phyloP scores from a whole-genome alignment of 176 grass and related monocot species.

The Elymus sibiricus region DNA sequence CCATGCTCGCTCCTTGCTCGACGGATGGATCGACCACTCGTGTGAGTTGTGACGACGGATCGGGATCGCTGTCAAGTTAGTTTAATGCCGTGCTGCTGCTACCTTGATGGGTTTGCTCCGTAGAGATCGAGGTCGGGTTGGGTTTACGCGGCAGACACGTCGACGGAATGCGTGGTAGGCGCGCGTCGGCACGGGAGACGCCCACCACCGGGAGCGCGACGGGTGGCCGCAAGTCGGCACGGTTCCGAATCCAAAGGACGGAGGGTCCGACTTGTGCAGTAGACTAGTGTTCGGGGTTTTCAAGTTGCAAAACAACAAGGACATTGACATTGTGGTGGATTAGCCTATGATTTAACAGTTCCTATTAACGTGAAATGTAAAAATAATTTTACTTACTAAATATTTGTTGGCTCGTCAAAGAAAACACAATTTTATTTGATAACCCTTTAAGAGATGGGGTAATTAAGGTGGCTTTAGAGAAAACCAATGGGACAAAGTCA shows the following conservation, averaged over 20 bases:
- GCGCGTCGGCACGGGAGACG: slow-evolving; percentile 10
- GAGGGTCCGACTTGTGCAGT: background rate
- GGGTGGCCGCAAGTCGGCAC: background rate
- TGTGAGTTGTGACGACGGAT: too few relatives aligned
- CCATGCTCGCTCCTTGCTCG: slow-evolving; percentile 11
- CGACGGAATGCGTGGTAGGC: background rate
- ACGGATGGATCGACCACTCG: too few relatives aligned
- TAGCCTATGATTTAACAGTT: too few relatives aligned
- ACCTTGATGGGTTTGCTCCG: background rate
- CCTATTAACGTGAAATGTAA: too few relatives aligned
- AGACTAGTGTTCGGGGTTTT: background rate
- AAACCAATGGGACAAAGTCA: too few relatives aligned
- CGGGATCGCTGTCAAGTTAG: background rate
- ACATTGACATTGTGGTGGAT: too few relatives aligned
- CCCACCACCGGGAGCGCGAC: background rate
- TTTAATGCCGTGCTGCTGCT: background rate
- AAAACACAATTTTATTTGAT: too few relatives aligned
- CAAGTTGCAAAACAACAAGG: too few relatives aligned
- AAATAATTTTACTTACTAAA: too few relatives aligned
- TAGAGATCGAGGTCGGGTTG: background rate
- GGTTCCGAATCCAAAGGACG: background rate
- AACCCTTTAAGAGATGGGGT: too few relatives aligned
- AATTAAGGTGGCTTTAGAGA: too few relatives aligned
- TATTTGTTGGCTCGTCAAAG: too few relatives aligned
- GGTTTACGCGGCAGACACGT: background rate